Conservation (phyloP, 2,329 filamentous ascomycete species). For the Clarireedia paspali region DNA sequence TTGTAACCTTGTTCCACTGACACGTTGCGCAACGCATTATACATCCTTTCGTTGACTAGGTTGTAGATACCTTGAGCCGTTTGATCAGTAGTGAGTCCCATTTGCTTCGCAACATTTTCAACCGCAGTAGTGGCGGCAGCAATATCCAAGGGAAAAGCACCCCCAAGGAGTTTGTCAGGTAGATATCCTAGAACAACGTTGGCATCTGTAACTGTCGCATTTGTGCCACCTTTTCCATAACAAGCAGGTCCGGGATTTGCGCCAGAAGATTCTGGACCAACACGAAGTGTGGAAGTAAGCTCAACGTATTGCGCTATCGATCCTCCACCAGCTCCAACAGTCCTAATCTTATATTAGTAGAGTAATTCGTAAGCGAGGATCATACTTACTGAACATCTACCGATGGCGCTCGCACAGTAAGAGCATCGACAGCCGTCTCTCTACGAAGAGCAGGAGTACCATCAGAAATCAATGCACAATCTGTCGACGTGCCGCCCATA, state of each 20-base stretch:
- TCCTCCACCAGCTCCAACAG: not conserved
- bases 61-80: slow-evolving; percentile 4
- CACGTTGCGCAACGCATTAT: not conserved
- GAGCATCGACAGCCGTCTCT: not conserved
- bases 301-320: slow-evolving; percentile 5
- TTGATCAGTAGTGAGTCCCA: not conserved
- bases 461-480: not conserved
- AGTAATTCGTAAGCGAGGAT: not conserved
- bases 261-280: slow-evolving; percentile 4
- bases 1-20: slow-evolving; percentile 5
- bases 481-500: slow-evolving; percentile 1
- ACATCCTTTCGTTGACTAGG: slow-evolving; percentile 1
- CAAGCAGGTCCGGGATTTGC: slow-evolving; percentile 2
- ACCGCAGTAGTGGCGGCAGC: not conserved
- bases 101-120: not conserved
- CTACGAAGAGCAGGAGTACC: not conserved
- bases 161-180: slow-evolving; percentile 3
- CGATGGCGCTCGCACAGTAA: slow-evolving; percentile 2
- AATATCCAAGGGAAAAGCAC: not conserved
- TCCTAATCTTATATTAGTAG: not conserved
- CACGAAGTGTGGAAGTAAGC: not conserved
- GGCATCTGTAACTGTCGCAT: slow-evolving; percentile 1
- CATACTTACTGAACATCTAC: not conserved
- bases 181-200: slow-evolving; percentile 1
- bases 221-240: not conserved